A percentile compares a stretch with the other conserved stretches of the same genome.
phyloP scores from a whole-genome alignment of 2,329 filamentous ascomycete genomes.

The Leptographium lundbergii region DNA sequence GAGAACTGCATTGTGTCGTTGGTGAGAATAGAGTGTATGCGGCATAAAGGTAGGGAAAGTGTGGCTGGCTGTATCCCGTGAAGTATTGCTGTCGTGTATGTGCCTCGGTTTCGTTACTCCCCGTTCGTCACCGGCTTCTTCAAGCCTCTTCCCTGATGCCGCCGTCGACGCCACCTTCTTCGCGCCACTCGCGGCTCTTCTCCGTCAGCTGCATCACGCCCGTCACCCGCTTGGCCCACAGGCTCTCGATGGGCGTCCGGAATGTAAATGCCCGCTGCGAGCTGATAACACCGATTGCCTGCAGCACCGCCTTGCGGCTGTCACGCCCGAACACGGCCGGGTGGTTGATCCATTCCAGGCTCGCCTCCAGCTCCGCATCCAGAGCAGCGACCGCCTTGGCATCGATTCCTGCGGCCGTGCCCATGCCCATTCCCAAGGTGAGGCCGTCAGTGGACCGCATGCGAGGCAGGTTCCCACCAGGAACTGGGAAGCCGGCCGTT shows the following conservation, averaged over 20 bases:
- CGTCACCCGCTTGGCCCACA: conserved; percentile 74
- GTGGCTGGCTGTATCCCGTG: neutral
- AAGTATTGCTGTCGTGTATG: neutral
- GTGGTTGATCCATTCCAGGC: conserved; percentile 94
- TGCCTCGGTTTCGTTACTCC: neutral
- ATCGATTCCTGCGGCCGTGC: conserved; percentile 60
- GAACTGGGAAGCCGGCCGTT: conserved; percentile 24
- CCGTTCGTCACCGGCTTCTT: neutral
- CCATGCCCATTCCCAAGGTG: conserved; percentile 35
- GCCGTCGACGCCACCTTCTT: conserved; percentile 64
- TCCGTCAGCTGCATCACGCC: conserved; percentile 76
- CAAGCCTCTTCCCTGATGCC: conserved; percentile 49
- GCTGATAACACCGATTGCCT: conserved; percentile 92
- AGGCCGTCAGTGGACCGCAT: conserved; percentile 45
- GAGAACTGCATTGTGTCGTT: neutral
- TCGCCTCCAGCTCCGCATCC: conserved; percentile 80
- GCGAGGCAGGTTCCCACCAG: conserved; percentile 29
- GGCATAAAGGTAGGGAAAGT: neutral
- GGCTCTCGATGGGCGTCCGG: conserved; percentile 73
- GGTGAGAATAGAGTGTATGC: no score
- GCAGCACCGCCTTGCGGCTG: conserved; percentile 86
- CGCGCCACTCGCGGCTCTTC: conserved; percentile 81
- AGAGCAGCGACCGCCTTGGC: conserved; percentile 68
- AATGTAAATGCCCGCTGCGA: conserved; percentile 91
- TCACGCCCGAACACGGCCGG: conserved; percentile 90